phyloP scores from a whole-genome alignment of 169 alveolate genomes.

The Eimeria brunetti region DNA sequence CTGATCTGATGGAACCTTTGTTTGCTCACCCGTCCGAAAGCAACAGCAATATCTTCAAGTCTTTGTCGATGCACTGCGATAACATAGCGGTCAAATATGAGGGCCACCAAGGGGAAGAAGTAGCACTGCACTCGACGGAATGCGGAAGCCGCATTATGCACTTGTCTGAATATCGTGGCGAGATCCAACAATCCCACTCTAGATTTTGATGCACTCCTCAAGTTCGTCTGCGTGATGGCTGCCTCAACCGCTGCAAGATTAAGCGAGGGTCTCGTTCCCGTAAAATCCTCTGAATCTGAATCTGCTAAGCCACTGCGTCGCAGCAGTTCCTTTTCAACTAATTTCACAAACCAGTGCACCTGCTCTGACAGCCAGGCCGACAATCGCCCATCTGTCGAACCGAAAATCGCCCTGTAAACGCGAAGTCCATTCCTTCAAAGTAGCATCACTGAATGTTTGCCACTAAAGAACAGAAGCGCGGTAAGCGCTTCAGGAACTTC shows the following conservation, averaged over 20 bases:
- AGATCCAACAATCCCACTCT: conserved; percentile 40
- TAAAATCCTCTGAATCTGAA: background rate
- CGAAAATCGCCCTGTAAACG: conserved; percentile 55
- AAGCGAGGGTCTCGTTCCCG: background rate
- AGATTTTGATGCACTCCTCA: background rate
- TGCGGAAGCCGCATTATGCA: conserved; percentile 38
- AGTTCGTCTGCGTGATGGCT: background rate
- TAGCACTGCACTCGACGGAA: conserved; percentile 50
- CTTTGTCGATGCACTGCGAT: conserved; percentile 30
- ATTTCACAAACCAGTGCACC: conserved; percentile 66
- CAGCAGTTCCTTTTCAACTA: conserved; percentile 25
- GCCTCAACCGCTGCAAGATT: conserved; percentile 23
- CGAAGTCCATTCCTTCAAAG: background rate
- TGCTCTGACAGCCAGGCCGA: conserved; percentile 67
- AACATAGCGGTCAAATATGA: conserved; percentile 35
- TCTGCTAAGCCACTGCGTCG: background rate
- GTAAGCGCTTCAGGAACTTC: background rate
- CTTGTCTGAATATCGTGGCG: conserved; percentile 55
- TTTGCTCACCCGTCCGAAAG: conserved; percentile 42
- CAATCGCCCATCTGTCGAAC: conserved; percentile 47
- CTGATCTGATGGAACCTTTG: background rate
- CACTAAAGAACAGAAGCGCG: background rate
- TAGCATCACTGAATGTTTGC: background rate
- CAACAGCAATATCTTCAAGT: conserved; percentile 34
- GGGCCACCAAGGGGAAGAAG: conserved; percentile 56